Conservation (phyloP, 2,329 filamentous ascomycete genomes). For the Hirsutella thompsonii region DNA sequence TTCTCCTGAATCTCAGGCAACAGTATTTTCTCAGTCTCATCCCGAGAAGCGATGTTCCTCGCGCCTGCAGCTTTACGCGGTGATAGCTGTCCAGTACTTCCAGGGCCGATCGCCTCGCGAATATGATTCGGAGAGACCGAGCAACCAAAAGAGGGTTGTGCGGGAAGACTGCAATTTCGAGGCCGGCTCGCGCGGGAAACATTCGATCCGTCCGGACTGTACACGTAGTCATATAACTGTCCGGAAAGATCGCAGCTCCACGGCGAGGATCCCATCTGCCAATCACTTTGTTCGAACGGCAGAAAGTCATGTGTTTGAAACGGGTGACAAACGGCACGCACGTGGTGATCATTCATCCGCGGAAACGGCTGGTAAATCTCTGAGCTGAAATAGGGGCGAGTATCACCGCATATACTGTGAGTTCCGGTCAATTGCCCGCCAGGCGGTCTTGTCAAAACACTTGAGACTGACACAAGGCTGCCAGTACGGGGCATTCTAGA, state of each 20-base stretch:
- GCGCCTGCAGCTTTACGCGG: neutral
- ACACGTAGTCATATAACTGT: neutral
- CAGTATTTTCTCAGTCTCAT: neutral
- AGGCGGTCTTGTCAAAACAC: neutral
- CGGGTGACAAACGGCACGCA: slow-evolving; percentile 23
- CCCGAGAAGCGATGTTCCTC: neutral
- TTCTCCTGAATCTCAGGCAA: slow-evolving; percentile 49
- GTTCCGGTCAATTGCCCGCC: slow-evolving; percentile 2
- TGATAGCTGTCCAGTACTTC: neutral
- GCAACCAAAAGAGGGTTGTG: neutral
- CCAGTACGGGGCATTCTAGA: no score
- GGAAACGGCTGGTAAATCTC: slow-evolving; percentile 18
- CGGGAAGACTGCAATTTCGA: neutral
- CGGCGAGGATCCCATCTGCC: slow-evolving; percentile 6
- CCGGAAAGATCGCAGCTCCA: slow-evolving; percentile 4
- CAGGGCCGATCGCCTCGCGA: neutral
- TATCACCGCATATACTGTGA: slow-evolving; percentile 5
- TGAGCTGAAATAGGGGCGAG: slow-evolving; percentile 7
- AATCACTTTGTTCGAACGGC: slow-evolving; percentile 16
- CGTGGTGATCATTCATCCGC: slow-evolving; percentile 22
- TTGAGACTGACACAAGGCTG: no score
- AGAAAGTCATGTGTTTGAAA: slow-evolving; percentile 16
- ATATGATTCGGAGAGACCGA: neutral
- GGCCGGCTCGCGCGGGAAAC: neutral
- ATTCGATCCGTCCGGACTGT: neutral